Evolutionary conservation across 176 grass and related monocot genomes (phyloP).

Genomic region (Bromus sterilis): DNA sequence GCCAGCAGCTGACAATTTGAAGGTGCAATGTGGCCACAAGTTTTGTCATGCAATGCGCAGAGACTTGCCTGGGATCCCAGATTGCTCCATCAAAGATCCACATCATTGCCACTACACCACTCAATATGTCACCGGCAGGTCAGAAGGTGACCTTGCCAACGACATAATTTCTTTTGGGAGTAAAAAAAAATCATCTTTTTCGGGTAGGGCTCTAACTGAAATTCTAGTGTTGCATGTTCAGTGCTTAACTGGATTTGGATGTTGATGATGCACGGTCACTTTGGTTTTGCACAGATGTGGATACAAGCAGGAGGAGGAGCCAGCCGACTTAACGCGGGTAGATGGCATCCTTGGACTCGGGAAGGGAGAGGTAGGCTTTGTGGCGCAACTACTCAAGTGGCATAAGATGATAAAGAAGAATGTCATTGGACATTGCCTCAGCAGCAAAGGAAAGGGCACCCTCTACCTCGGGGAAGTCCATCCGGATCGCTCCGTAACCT

Average conservation of each 20-base stretch:
- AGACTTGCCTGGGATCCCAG: not conserved
- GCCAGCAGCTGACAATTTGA: slow-evolving; percentile 41
- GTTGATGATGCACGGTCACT: not conserved
- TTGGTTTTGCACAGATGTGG: slow-evolving; percentile 45
- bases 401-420: slow-evolving; percentile 60
- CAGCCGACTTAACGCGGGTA: slow-evolving; percentile 15
- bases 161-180: too few species aligned
- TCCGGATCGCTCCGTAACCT: slow-evolving; percentile 50
- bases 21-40: not conserved
- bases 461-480: slow-evolving; percentile 92
- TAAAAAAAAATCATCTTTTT: too few species aligned
- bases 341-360: slow-evolving; percentile 83
- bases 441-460: slow-evolving; percentile 51
- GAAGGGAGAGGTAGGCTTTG: slow-evolving; percentile 44
- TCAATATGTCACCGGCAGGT: too few species aligned
- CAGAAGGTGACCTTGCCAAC: too few species aligned
- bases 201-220: too few species aligned
- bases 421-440: slow-evolving; percentile 77
- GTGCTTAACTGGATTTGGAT: not conserved
- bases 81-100: slow-evolving; percentile 17
- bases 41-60: too few species aligned
- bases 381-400: slow-evolving; percentile 72
- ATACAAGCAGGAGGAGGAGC: slow-evolving; percentile 54
- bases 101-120: too few species aligned
- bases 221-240: too few species aligned